These are phyloP conservation scores for Solanum tarijense DNA, from an alignment of 257 asterid species.

Conservation along the genomic window DNA sequence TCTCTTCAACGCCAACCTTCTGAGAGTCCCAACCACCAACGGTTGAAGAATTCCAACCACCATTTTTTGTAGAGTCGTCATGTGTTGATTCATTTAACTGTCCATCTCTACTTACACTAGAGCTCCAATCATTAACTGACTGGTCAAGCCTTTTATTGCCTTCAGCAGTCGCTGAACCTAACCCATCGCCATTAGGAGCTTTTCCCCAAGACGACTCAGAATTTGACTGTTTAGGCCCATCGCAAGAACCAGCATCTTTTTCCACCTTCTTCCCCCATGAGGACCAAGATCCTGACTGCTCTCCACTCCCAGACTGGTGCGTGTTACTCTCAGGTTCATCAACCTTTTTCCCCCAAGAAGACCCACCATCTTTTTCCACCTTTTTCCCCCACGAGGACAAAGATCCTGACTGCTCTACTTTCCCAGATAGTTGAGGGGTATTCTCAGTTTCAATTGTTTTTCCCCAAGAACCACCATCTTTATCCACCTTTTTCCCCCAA, in stretches of 20 bases:
- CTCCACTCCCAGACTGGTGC: conserved; percentile 1
- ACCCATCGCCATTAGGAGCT: not conserved
- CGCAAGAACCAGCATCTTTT: not conserved
- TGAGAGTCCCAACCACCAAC: conserved; percentile 11
- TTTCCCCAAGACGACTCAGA: conserved; percentile 8
- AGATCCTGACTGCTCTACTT: conserved; percentile 5
- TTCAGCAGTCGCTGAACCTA: not conserved
- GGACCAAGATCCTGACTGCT: not conserved
- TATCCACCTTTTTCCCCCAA: not conserved
- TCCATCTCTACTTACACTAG: not conserved
- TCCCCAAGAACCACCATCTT: conserved; percentile 8
- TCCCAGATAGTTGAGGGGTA: not conserved
- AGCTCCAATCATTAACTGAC: conserved; percentile 2
- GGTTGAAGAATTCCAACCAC: conserved; percentile 6
- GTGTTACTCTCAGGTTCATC: conserved; percentile 1
- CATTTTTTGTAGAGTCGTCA: not conserved
- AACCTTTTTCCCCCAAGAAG: not conserved
- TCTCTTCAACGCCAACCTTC: not conserved
- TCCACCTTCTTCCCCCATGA: not conserved
- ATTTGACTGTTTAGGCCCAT: not conserved
- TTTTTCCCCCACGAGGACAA: conserved; percentile 12
- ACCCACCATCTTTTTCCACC: conserved; percentile 7
- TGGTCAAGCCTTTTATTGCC: not conserved
- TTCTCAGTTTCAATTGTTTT: not conserved
- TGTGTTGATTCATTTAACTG: not conserved